Evolutionary conservation across 306 rosid species (phyloP).

Genomic region (Dryas drummondii): DNA sequence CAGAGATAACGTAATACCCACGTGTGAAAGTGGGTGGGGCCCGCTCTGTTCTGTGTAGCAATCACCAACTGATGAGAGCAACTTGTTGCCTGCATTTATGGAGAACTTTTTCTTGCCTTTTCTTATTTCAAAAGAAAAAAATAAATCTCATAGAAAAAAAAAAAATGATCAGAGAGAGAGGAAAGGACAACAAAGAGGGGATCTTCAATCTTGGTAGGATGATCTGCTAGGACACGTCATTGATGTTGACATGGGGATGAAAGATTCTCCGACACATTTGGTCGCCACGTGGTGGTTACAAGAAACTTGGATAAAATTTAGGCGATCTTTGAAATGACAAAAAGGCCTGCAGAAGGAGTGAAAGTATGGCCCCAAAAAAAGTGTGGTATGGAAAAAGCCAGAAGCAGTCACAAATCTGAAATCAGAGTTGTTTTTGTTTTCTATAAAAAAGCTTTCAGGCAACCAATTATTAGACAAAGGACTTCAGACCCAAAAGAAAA

Average conservation of each 20-base stretch:
- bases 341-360: no score
- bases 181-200: background rate
- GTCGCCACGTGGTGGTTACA: constrained; percentile 18
- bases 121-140: background rate
- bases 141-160: no score
- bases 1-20: background rate
- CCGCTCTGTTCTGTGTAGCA: background rate
- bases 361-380: no score
- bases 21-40: constrained; percentile 4
- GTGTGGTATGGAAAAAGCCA: no score
- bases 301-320: background rate
- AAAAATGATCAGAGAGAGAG: background rate
- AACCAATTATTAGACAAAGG: no score
- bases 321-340: background rate
- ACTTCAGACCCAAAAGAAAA: no score
- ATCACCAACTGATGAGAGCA: constrained; percentile 5
- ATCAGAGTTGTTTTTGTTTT: no score
- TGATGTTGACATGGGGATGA: constrained; percentile 13
- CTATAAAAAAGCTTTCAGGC: no score
- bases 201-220: background rate
- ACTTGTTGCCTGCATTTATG: background rate
- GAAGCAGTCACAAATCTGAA: no score
- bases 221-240: constrained; percentile 21
- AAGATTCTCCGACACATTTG: constrained; percentile 7
- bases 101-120: background rate